Evolutionary conservation across 805 yeast genomes (phyloP).

Genomic region (Scheffersomyces stipitis): DNA sequence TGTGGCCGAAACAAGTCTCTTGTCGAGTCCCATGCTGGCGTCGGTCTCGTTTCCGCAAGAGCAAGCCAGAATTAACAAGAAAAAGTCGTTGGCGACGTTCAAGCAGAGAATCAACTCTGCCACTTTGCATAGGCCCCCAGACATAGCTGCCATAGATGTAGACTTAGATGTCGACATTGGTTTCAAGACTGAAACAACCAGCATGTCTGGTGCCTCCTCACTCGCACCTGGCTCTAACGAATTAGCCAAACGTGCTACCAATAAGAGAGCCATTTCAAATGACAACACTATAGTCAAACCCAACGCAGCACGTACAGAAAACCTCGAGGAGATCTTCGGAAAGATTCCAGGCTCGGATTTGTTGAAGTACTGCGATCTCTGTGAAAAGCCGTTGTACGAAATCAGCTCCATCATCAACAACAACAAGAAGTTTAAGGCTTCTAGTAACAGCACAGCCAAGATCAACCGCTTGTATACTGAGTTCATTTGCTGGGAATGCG

Average conservation of each 20-base stretch:
- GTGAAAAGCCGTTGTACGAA: slow-evolving; percentile 70
- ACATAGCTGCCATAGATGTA: too few species aligned
- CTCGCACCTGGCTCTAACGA: slow-evolving; percentile 5
- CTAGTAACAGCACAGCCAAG: not conserved
- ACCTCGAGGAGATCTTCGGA: slow-evolving; percentile 38
- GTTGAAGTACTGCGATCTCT: slow-evolving; percentile 59
- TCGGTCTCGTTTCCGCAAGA: not conserved
- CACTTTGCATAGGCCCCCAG: too few species aligned
- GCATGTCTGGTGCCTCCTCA: slow-evolving; percentile 9
- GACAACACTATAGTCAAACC: slow-evolving; percentile 4
- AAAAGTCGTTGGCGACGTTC: slow-evolving; percentile 39
- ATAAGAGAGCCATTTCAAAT: slow-evolving; percentile 9
- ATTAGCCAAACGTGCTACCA: too few species aligned
- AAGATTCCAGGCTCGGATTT: slow-evolving; percentile 37
- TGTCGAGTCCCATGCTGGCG: too few species aligned
- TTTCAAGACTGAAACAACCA: too few species aligned
- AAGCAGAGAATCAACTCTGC: slow-evolving; percentile 29
- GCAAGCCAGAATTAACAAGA: slow-evolving; percentile 16
- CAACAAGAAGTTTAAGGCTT: slow-evolving; percentile 12
- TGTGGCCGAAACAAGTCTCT: too few species aligned
- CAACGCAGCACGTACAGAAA: slow-evolving; percentile 14
- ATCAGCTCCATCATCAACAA: slow-evolving; percentile 42
- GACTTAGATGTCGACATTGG: too few species aligned
- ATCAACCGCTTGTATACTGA: slow-evolving; percentile 39
- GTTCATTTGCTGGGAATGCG: slow-evolving; percentile 63